Percentiles rank a stretch among this genome's conserved stretches.
Conservation (phyloP, 2,329 filamentous ascomycete species). For the Colletotrichum navitas region DNA sequence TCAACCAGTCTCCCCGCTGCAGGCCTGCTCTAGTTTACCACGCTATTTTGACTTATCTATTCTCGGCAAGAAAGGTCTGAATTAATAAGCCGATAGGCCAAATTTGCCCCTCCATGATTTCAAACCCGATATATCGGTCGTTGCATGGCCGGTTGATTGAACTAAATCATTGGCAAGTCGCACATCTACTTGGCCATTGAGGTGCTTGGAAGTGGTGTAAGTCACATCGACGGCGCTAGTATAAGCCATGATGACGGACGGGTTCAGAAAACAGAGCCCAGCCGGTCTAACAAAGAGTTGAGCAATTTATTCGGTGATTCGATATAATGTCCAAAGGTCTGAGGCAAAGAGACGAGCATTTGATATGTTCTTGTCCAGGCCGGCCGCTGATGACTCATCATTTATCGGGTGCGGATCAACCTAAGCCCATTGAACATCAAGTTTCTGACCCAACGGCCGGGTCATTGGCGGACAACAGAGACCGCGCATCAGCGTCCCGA, state of each 20-base stretch:
- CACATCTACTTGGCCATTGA: not conserved
- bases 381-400: slow-evolving; percentile 1
- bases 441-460: not conserved
- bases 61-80: not conserved
- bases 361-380: too few species aligned
- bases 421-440: not conserved
- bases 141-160: not conserved
- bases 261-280: not conserved
- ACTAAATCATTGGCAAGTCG: not conserved
- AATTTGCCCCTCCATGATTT: not conserved
- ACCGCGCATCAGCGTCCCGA: slow-evolving; percentile 1
- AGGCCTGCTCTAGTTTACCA: not conserved
- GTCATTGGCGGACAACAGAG: not conserved
- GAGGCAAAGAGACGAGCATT: not conserved
- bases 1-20: not conserved
- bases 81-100: slow-evolving; percentile 13
- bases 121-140: too few species aligned
- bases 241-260: too few species aligned
- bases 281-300: not conserved
- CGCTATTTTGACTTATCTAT: not conserved
- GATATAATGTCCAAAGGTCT: not conserved
- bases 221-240: too few species aligned
- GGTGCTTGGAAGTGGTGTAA: not conserved
- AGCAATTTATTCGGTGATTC: too few species aligned
- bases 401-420: not conserved